phyloP scores from a whole-genome alignment of 768 basidiomycete species.

The Pleurotus tuber-regium region DNA sequence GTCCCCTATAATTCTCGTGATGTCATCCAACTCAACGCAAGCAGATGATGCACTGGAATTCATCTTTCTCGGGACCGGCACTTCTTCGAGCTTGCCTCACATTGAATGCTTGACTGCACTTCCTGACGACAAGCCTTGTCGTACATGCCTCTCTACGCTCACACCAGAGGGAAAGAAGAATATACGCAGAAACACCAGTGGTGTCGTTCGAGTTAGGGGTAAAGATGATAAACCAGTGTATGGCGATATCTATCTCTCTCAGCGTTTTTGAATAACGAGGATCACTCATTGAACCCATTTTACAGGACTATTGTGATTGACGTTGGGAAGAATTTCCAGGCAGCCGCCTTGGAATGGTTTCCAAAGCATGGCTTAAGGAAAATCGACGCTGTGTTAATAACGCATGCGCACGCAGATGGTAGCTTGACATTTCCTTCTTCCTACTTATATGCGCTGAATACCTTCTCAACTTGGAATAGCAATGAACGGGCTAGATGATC shows the following conservation, averaged over 20 bases:
- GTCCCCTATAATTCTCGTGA: not conserved
- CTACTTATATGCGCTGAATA: slow-evolving; percentile 1
- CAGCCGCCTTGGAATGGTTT: slow-evolving; percentile 44
- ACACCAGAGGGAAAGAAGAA: slow-evolving; percentile 78
- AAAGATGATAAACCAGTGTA: slow-evolving; percentile 48
- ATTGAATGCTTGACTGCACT: slow-evolving; percentile 74
- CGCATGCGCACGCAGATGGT: slow-evolving; percentile 87
- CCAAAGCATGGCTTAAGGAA: slow-evolving; percentile 70
- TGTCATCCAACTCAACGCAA: not conserved
- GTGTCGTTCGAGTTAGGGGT: slow-evolving; percentile 50
- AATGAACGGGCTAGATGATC: slow-evolving; percentile 88
- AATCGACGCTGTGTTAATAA: slow-evolving; percentile 64
- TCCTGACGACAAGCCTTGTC: slow-evolving; percentile 46
- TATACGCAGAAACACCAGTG: slow-evolving; percentile 79
- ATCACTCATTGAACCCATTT: not conserved
- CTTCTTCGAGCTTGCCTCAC: slow-evolving; percentile 69
- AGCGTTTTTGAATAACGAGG: too few species aligned
- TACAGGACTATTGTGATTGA: slow-evolving; percentile 77
- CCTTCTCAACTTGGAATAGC: slow-evolving; percentile 35
- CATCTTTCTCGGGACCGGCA: slow-evolving; percentile 83
- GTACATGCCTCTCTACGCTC: slow-evolving; percentile 66
- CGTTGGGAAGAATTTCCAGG: slow-evolving; percentile 81
- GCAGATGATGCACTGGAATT: slow-evolving; percentile 41
- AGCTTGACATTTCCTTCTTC: slow-evolving; percentile 11
- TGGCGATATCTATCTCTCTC: slow-evolving; percentile 25